These are phyloP conservation scores for Candida sanyaensis DNA, from an alignment of 1,139 yeast genomes.

Conservation along the genomic window DNA sequence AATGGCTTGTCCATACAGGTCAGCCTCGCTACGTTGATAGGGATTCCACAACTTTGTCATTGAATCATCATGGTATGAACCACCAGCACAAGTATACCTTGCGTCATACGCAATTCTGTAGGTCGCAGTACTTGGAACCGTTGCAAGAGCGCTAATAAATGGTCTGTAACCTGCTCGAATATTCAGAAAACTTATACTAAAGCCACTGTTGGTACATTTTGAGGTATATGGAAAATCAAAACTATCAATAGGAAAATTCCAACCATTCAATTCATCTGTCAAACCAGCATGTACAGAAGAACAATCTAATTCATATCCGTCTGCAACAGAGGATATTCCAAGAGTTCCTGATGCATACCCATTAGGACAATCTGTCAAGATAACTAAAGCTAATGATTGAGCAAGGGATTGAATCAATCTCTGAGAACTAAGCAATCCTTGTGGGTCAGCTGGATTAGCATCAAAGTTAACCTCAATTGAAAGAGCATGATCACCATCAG, in stretches of 20 bases:
- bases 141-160: neutral
- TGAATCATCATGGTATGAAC: neutral
- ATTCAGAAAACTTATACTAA: conserved; percentile 12
- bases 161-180: conserved; percentile 6
- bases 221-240: conserved; percentile 10
- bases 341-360: conserved; percentile 24
- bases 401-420: conserved; percentile 1
- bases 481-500: conserved; percentile 26
- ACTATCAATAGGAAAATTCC: conserved; percentile 7
- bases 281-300: conserved; percentile 18
- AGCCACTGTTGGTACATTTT: conserved; percentile 17
- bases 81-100: neutral
- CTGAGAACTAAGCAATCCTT: neutral
- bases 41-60: conserved; percentile 10
- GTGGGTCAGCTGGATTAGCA: conserved; percentile 1
- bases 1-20: conserved; percentile 18
- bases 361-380: conserved; percentile 16
- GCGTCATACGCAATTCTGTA: conserved; percentile 12
- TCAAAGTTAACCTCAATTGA: conserved; percentile 18
- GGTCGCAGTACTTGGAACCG: neutral
- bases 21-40: conserved; percentile 15
- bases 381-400: neutral
- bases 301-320: conserved; percentile 20
- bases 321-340: conserved; percentile 15
- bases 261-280: conserved; percentile 20